These are phyloP conservation scores for Albugo laibachii DNA, from an alignment of 352 stramenopile species.

Conservation along the genomic window DNA sequence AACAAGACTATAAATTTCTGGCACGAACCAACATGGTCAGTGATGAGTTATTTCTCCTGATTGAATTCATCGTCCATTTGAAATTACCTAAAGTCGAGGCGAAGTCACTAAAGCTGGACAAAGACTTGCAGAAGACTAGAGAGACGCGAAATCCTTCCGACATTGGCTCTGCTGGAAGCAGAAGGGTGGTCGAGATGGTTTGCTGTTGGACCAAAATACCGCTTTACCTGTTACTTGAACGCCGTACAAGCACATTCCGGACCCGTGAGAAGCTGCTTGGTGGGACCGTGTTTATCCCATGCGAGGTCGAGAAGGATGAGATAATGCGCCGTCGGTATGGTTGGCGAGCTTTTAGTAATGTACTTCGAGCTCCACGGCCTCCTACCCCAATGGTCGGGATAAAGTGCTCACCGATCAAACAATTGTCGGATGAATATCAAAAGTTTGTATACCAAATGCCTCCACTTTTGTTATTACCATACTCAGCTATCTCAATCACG, in stretches of 20 bases:
- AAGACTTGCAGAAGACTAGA: conserved; percentile 5
- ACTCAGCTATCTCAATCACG: conserved; percentile 36
- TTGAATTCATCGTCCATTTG: conserved; percentile 59
- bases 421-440: conserved; percentile 26
- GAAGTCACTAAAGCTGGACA: conserved; percentile 9
- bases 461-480: conserved; percentile 40
- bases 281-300: conserved; percentile 30
- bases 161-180: background rate
- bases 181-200: conserved; percentile 29
- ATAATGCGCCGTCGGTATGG: conserved; percentile 38
- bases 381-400: conserved; percentile 31
- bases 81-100: conserved; percentile 8
- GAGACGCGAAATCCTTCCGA: background rate
- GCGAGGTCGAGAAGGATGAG: conserved; percentile 59
- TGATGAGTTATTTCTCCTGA: conserved; percentile 36
- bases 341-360: conserved; percentile 49
- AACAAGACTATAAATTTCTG: conserved; percentile 70
- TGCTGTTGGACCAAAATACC: conserved; percentile 67
- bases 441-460: conserved; percentile 32
- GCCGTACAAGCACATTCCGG: conserved; percentile 23
- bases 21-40: conserved; percentile 51
- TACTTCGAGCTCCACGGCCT: conserved; percentile 21
- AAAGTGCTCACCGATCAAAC: conserved; percentile 37
- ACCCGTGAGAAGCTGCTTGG: conserved; percentile 37
- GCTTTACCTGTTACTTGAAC: conserved; percentile 23